Conservation (phyloP, 768 basidiomycete genomes). For the Kondoa subrosea region DNA sequence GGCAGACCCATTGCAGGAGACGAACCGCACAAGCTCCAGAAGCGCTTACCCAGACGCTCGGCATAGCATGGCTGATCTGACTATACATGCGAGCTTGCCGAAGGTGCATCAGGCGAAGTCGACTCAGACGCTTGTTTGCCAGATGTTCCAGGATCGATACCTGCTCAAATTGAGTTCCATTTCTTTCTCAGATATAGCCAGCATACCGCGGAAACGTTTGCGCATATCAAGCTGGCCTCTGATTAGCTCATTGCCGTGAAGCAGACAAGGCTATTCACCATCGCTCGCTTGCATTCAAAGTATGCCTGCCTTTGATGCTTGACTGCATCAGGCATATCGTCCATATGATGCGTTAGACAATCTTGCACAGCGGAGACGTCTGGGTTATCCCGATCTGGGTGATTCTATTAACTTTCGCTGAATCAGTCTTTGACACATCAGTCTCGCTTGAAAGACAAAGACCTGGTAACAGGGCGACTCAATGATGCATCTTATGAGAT, state of each 20-base stretch:
- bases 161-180: too few relatives aligned
- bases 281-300: conserved; percentile 68
- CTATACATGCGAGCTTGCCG: background rate
- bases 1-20: too few relatives aligned
- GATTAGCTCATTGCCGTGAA: conserved; percentile 3
- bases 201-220: conserved; percentile 55
- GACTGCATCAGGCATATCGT: conserved; percentile 66
- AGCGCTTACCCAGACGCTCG: too few relatives aligned
- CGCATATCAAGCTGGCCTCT: conserved; percentile 57
- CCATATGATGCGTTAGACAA: conserved; percentile 55
- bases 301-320: conserved; percentile 58
- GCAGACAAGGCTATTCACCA: conserved; percentile 14
- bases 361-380: conserved; percentile 31
- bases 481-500: background rate
- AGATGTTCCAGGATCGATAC: too few relatives aligned
- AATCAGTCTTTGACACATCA: too few relatives aligned
- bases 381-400: background rate
- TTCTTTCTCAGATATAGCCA: background rate
- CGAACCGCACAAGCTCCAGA: too few relatives aligned
- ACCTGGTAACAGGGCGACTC: background rate
- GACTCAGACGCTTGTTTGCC: background rate
- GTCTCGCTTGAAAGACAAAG: too few relatives aligned
- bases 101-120: background rate
- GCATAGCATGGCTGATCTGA: too few relatives aligned
- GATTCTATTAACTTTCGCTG: too few relatives aligned